These are phyloP conservation scores for Penicillium egyptiacum DNA, from an alignment of 495 filamentous ascomycete genomes.

Conservation along the genomic window DNA sequence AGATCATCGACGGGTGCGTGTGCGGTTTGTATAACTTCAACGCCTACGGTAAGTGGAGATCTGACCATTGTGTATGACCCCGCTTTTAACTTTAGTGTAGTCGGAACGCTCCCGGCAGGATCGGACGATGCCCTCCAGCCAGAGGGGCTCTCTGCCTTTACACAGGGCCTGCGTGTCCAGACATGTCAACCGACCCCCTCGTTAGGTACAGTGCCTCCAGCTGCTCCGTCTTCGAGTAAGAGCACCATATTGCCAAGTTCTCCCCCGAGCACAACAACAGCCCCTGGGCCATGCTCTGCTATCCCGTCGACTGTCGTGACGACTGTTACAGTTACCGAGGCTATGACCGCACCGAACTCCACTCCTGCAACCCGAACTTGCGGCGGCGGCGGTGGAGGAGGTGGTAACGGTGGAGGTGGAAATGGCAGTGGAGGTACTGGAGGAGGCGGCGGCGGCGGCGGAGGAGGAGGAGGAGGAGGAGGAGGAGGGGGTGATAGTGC, in stretches of 20 bases:
- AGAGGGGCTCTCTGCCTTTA: constrained; percentile 43
- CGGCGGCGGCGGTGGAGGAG: constrained; percentile 5
- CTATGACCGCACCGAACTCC: constrained; percentile 14
- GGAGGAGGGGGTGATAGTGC: constrained; percentile 5
- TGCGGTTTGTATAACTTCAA: constrained; percentile 57
- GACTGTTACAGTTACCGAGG: constrained; percentile 18
- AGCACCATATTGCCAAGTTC: constrained; percentile 9
- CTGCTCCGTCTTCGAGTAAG: constrained; percentile 16
- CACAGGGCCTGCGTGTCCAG: constrained; percentile 44
- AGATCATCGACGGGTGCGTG: constrained; percentile 48
- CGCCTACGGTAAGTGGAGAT: constrained; percentile 42
- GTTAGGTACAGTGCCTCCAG: constrained; percentile 30
- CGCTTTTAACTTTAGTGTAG: constrained; percentile 10
- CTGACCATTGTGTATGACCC: not conserved
- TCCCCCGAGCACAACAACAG: constrained; percentile 14
- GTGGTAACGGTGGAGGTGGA: constrained; percentile 5
- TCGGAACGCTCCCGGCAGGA: constrained; percentile 48
- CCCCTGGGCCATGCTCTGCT: constrained; percentile 13
- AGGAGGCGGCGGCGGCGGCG: not conserved
- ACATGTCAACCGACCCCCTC: constrained; percentile 49
- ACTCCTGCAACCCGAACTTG: constrained; percentile 11
- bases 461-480: constrained; percentile 4
- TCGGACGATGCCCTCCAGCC: constrained; percentile 40
- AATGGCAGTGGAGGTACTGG: not conserved
- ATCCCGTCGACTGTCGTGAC: constrained; percentile 5